phyloP scores from a whole-genome alignment of 148 eudicot species.

The Vaccinium vitisidaea region DNA sequence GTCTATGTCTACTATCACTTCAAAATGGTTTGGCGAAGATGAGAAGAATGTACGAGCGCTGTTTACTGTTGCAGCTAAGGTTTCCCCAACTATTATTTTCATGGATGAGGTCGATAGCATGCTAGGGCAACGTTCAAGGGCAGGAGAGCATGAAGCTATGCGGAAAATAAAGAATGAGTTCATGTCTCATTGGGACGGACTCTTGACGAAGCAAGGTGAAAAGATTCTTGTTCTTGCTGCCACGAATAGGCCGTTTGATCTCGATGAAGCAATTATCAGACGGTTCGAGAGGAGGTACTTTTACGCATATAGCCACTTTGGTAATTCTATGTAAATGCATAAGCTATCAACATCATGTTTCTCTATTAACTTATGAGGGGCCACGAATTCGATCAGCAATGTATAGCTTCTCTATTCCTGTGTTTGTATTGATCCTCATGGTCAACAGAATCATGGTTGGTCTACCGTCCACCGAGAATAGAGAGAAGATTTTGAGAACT shows the following conservation, averaged over 20 bases:
- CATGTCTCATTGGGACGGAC: conserved; percentile 96
- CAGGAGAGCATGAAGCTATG: conserved; percentile 98
- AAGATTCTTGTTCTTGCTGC: conserved; percentile 94
- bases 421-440: background rate
- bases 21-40: conserved; percentile 99
- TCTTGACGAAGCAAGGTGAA: conserved; percentile 70
- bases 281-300: conserved; percentile 89
- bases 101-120: conserved; percentile 98
- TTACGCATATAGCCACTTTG: background rate
- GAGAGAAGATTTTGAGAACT: conserved; percentile 85
- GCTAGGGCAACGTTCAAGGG: conserved; percentile 83
- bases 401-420: background rate
- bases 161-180: conserved; percentile 93
- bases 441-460: conserved; percentile 75
- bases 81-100: conserved; percentile 89
- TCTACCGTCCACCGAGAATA: conserved; percentile 68
- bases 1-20: conserved; percentile 92
- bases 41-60: conserved; percentile 91
- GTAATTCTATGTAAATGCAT: background rate
- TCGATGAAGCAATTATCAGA: conserved; percentile 96
- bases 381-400: background rate
- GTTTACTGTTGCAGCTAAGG: conserved; percentile 88
- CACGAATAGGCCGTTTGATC: conserved; percentile 95
- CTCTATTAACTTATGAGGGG: background rate
- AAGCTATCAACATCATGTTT: background rate